phyloP scores from a whole-genome alignment of 108 stramenopile genomes.

The Fistulifera solaris region DNA sequence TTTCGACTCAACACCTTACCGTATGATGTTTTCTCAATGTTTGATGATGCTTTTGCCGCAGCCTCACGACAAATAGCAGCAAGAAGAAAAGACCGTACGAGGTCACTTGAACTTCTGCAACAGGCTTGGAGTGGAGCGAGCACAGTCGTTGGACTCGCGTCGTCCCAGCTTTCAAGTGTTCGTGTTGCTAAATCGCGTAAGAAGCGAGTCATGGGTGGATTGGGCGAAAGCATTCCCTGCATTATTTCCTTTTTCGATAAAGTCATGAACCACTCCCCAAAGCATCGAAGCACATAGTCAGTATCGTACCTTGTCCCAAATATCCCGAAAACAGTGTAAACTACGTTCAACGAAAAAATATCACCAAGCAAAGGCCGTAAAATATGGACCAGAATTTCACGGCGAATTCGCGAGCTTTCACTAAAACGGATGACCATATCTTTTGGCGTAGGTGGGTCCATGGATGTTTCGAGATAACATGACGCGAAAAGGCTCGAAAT shows the following conservation, averaged over 20 bases:
- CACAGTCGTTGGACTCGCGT: conserved; percentile 9
- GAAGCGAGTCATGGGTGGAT: conserved; percentile 63
- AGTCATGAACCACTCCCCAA: conserved; percentile 71
- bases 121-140: conserved; percentile 41
- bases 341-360: conserved; percentile 60
- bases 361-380: conserved; percentile 64
- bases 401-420: conserved; percentile 50
- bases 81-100: conserved; percentile 61
- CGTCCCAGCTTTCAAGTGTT: conserved; percentile 14
- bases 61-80: conserved; percentile 59
- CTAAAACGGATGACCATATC: conserved; percentile 39
- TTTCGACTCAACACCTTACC: conserved; percentile 34
- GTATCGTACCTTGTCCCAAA: conserved; percentile 49
- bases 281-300: conserved; percentile 54
- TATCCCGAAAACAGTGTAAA: conserved; percentile 44
- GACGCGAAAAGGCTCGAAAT: conserved; percentile 17
- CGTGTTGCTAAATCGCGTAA: conserved; percentile 42
- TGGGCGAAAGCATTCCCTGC: conserved; percentile 34
- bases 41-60: conserved; percentile 33
- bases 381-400: conserved; percentile 44
- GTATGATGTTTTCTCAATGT: conserved; percentile 58
- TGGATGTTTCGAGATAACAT: conserved; percentile 12
- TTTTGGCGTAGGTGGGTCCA: conserved; percentile 4
- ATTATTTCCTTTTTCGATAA: conserved; percentile 34
- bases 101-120: conserved; percentile 53